Base-by-base conservation (phyloP, 176 grass and related monocot genomes). In the Zoysia pacifica region DNA sequence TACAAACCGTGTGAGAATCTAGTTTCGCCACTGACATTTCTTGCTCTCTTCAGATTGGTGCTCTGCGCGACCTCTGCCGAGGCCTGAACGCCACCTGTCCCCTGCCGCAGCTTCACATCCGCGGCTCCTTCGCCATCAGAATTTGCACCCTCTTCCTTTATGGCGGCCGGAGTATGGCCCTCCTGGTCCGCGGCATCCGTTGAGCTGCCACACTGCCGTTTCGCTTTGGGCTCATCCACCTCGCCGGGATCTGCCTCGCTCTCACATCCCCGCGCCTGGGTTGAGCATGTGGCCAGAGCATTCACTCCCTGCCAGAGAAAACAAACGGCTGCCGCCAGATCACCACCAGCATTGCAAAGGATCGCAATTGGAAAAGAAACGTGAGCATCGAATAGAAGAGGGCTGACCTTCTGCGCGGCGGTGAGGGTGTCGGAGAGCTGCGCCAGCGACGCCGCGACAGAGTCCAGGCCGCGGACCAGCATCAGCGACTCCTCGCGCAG, bases 401-500 rank as follows among this genome's bases (percentile, higher is more conserved):
- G 47, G 9, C 2, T 15, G 8, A 94, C 94, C 91, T 94, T 87
- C 84, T 94, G 96, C 8, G 92, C 92, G 20, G 92, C 83, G 39
- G 65, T 94, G 42, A 98, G 77, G 6, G 96, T 94, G 79, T 87
- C 84, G 13, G 96, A 94, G 59, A 98, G 88, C 61, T 93, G 90
- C 36, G 88, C 69, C 56, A 98, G 92, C 1, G 90, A 92, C 5
- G 90, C 87, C 13, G 92, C 83, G 16, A 98, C 96, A 12, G 96
- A 98, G 73, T 98, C 92, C 46, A 98, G 89, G 40, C 96, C 96
- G 49, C 87, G 83, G 59, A 94, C 62, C 54, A 98, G 90, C 66
- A 94, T 93, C 67, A 91, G 70, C 9, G 96, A 93, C 80, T 92
- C 96, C 67, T 98, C 92, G 50, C 92, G 85, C 42, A 93, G 81